These are phyloP conservation scores for Strobilomyces echinocephalus DNA, from an alignment of 768 basidiomycete species.

Conservation along the genomic window DNA sequence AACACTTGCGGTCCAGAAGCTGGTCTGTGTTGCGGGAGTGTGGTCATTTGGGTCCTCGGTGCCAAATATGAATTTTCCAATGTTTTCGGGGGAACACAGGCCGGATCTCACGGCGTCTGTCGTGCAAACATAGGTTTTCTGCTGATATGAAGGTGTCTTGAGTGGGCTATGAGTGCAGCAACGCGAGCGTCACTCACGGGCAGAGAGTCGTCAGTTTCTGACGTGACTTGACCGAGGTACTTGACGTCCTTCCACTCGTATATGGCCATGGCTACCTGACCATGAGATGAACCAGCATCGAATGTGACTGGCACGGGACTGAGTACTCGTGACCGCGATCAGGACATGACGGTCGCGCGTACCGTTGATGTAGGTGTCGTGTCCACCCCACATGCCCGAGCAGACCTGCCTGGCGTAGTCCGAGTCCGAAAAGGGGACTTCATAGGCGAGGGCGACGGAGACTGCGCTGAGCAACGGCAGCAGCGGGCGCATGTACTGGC, in stretches of 20 bases:
- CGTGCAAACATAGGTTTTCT: constrained; percentile 96
- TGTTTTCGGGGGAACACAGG: constrained; percentile 60
- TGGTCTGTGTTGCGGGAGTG: constrained; percentile 62
- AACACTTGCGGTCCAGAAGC: constrained; percentile 84
- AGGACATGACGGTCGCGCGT: constrained; percentile 17
- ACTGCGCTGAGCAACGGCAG: constrained; percentile 29
- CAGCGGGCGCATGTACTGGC: constrained; percentile 19
- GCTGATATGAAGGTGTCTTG: constrained; percentile 30
- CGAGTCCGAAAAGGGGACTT: constrained; percentile 64
- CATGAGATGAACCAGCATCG: constrained; percentile 59
- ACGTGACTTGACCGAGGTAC: constrained; percentile 74
- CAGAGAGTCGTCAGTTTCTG: constrained; percentile 45
- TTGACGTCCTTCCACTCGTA: constrained; percentile 92
- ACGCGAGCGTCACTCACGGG: constrained; percentile 50
- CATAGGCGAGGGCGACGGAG: constrained; percentile 44
- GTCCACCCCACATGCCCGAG: constrained; percentile 89
- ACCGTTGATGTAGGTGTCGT: constrained; percentile 82
- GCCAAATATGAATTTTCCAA: constrained; percentile 89
- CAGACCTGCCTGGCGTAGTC: constrained; percentile 89
- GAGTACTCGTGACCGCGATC: constrained; percentile 16
- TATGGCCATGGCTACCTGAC: constrained; percentile 89
- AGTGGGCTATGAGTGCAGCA: constrained; percentile 14
- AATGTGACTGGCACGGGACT: constrained; percentile 59
- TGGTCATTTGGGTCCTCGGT: constrained; percentile 48
- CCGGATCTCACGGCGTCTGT: constrained; percentile 67